Conservation (phyloP, 108 stramenopile genomes). For the Nannochloropsis granulata region DNA sequence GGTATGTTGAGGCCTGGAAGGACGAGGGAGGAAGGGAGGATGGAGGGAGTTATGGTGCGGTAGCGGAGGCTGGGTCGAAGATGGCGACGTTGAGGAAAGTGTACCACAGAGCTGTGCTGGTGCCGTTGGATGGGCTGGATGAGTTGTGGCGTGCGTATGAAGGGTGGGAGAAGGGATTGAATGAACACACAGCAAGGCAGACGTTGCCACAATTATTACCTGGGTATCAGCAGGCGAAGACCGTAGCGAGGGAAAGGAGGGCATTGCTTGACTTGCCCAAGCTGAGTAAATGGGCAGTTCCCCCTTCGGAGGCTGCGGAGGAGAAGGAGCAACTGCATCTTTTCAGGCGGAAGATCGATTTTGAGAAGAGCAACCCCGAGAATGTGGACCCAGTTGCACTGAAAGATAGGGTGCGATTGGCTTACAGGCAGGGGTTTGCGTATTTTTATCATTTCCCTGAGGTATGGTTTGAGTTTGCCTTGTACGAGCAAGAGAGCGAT, state of each 20-base stretch:
- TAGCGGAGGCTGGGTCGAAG: neutral
- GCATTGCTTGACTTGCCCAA: neutral
- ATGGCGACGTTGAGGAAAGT: neutral
- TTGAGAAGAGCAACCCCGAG: slow-evolving; percentile 12
- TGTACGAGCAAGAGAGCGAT: slow-evolving; percentile 2
- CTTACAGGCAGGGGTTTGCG: slow-evolving; percentile 13
- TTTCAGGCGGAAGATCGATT: slow-evolving; percentile 9
- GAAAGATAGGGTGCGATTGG: neutral
- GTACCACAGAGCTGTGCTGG: slow-evolving; percentile 2
- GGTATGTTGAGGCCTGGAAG: neutral
- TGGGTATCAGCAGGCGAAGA: slow-evolving; percentile 12
- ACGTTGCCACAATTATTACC: neutral
- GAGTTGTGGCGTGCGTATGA: slow-evolving; percentile 13
- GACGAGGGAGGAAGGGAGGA: neutral
- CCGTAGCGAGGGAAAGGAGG: slow-evolving; percentile 4
- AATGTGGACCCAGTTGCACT: slow-evolving; percentile 6
- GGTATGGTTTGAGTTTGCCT: slow-evolving; percentile 19
- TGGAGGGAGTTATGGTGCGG: neutral
- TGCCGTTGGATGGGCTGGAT: slow-evolving; percentile 11
- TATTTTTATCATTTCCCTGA: slow-evolving; percentile 17
- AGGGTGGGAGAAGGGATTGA: slow-evolving; percentile 11
- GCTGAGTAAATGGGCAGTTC: neutral
- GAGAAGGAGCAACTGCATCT: neutral
- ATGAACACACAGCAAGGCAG: neutral
- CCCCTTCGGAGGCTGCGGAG: slow-evolving; percentile 1